Conservation (phyloP, 2,329 filamentous ascomycete species). For the Penicillium sp. region DNA sequence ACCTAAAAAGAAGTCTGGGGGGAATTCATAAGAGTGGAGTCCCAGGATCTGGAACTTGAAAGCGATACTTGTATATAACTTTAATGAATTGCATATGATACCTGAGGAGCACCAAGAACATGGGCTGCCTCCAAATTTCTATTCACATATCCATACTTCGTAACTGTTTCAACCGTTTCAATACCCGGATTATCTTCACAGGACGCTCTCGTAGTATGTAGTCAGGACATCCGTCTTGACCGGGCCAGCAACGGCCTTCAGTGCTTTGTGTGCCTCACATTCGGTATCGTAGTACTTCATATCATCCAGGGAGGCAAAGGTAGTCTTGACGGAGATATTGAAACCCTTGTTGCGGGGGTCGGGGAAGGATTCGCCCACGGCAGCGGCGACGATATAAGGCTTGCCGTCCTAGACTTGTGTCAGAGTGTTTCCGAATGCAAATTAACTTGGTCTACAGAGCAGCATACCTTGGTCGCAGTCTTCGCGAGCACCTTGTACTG, state of each 20-base stretch:
- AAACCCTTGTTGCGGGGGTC: slow-evolving; percentile 68
- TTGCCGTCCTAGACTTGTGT: slow-evolving; percentile 63
- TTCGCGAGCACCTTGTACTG: slow-evolving; percentile 49
- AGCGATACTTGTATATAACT: neutral
- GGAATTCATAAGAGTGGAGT: neutral
- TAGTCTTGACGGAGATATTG: slow-evolving; percentile 66
- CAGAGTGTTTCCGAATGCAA: too few species aligned
- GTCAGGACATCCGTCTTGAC: slow-evolving; percentile 43
- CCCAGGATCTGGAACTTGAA: too few species aligned
- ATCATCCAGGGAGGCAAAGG: slow-evolving; percentile 68
- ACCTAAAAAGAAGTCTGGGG: neutral
- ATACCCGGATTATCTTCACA: slow-evolving; percentile 21
- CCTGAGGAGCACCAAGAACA: neutral
- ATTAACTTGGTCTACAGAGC: too few species aligned
- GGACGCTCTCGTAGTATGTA: slow-evolving; percentile 42
- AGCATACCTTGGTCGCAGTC: slow-evolving; percentile 51
- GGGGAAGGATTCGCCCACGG: slow-evolving; percentile 58
- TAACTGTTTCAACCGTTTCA: neutral
- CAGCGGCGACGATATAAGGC: slow-evolving; percentile 67
- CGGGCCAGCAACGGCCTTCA: slow-evolving; percentile 44
- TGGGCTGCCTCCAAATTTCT: neutral
- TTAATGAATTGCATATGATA: neutral
- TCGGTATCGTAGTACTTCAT: slow-evolving; percentile 71
- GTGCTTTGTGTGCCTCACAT: slow-evolving; percentile 58
- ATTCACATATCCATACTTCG: neutral